These are phyloP conservation scores for Flaveria trinervia DNA, from an alignment of 129 eudicot genomes.

Conservation along the genomic window DNA sequence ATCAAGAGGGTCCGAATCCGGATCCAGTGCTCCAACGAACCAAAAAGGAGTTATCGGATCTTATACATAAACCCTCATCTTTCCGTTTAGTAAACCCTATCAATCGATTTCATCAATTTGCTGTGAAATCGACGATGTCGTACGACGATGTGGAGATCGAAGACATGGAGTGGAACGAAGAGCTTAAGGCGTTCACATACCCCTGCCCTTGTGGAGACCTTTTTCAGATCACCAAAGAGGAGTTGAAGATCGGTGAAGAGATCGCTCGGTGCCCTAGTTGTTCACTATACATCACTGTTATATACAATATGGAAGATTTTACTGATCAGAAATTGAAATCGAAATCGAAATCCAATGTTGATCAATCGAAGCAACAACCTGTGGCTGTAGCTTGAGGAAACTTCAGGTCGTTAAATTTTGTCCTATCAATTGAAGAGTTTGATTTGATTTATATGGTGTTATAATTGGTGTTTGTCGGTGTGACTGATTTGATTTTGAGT, in stretches of 20 bases:
- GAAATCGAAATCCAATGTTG: slow-evolving; percentile 34
- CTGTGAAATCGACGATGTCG: slow-evolving; percentile 53
- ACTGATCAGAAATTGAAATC: slow-evolving; percentile 25
- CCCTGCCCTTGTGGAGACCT: slow-evolving; percentile 95
- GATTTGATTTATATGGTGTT: no score
- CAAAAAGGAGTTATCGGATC: no score
- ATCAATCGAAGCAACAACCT: slow-evolving; percentile 65
- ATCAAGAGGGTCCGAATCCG: no score
- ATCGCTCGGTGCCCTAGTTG: slow-evolving; percentile 95
- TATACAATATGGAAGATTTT: slow-evolving; percentile 76
- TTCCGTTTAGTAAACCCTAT: not conserved
- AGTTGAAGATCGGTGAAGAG: slow-evolving; percentile 78
- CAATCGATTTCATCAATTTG: slow-evolving; percentile 4
- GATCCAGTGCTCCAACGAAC: no score
- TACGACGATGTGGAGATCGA: slow-evolving; percentile 98
- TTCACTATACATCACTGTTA: slow-evolving; percentile 75
- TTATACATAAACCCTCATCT: no score
- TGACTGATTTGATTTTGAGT: not conserved
- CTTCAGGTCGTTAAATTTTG: not conserved
- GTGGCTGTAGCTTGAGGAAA: slow-evolving; percentile 67
- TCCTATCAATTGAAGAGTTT: no score
- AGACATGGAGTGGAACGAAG: slow-evolving; percentile 99
- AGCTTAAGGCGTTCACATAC: slow-evolving; percentile 77
- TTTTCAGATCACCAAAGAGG: slow-evolving; percentile 90
- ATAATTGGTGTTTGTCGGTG: not conserved